phyloP scores from a whole-genome alignment of 495 filamentous ascomycete species.

The Penicillium coprophilum region DNA sequence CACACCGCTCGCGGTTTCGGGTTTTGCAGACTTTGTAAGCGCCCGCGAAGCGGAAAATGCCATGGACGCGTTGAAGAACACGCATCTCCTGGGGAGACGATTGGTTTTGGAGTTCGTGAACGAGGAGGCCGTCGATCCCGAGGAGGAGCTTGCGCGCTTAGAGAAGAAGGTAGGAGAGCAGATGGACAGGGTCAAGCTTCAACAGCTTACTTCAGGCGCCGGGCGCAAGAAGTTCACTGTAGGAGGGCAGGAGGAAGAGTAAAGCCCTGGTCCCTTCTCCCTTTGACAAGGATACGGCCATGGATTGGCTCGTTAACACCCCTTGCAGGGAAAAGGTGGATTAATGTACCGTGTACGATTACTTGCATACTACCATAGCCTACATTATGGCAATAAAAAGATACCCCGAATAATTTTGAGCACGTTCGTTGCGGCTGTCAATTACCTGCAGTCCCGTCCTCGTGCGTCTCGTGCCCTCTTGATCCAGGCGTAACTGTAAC shows the following conservation, averaged over 20 bases:
- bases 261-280: conserved; percentile 43
- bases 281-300: conserved; percentile 31
- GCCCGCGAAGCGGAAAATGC: conserved; percentile 91
- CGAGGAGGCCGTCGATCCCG: conserved; percentile 81
- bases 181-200: conserved; percentile 81
- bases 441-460: conserved; percentile 30
- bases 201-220: conserved; percentile 70
- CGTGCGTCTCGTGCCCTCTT: conserved; percentile 29
- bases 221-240: conserved; percentile 87
- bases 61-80: conserved; percentile 84
- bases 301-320: conserved; percentile 27
- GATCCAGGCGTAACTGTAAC: conserved; percentile 23
- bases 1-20: conserved; percentile 85
- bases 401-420: conserved; percentile 29
- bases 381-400: conserved; percentile 21
- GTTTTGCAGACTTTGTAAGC: conserved; percentile 94
- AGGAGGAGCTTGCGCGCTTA: conserved; percentile 95
- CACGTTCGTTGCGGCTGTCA: conserved; percentile 48
- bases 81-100: conserved; percentile 85
- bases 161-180: conserved; percentile 89
- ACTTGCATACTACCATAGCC: conserved; percentile 25
- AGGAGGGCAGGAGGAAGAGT: conserved; percentile 67
- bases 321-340: conserved; percentile 39
- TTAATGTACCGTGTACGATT: conserved; percentile 32
- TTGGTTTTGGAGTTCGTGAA: conserved; percentile 89